Conservation (phyloP, 1,284 basidiomycete species). For the Thelephora terrestris region DNA sequence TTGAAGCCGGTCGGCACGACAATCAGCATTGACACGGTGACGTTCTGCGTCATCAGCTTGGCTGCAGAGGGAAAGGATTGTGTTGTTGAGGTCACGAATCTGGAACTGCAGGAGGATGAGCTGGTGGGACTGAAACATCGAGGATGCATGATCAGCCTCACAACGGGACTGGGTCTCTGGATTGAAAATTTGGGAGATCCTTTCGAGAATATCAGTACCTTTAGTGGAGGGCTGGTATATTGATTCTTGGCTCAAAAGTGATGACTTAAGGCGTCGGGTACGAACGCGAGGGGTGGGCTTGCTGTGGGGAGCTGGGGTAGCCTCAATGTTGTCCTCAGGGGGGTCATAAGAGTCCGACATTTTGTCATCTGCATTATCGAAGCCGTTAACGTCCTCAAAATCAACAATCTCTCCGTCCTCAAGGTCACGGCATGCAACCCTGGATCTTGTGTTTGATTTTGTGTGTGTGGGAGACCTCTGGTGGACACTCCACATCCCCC, state of each 20-base stretch:
- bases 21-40: background rate
- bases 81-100: background rate
- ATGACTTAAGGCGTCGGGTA: no score
- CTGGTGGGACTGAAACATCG: background rate
- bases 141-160: background rate
- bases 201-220: background rate
- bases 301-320: no score
- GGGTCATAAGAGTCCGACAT: no score
- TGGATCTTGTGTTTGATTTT: slow-evolving; percentile 18
- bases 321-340: no score
- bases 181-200: background rate
- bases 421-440: slow-evolving; percentile 15
- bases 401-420: slow-evolving; percentile 12
- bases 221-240: background rate
- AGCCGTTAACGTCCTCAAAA: background rate
- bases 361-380: no score
- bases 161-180: background rate
- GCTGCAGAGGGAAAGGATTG: background rate
- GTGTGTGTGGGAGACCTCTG: slow-evolving; percentile 18
- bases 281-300: no score
- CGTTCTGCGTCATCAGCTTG: slow-evolving; percentile 6
- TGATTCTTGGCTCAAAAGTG: no score
- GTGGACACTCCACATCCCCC: slow-evolving; percentile 21
- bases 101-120: background rate
- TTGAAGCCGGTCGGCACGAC: background rate